phyloP scores from a whole-genome alignment of 192 early-diverging fungal species.

The Podila minutissima region DNA sequence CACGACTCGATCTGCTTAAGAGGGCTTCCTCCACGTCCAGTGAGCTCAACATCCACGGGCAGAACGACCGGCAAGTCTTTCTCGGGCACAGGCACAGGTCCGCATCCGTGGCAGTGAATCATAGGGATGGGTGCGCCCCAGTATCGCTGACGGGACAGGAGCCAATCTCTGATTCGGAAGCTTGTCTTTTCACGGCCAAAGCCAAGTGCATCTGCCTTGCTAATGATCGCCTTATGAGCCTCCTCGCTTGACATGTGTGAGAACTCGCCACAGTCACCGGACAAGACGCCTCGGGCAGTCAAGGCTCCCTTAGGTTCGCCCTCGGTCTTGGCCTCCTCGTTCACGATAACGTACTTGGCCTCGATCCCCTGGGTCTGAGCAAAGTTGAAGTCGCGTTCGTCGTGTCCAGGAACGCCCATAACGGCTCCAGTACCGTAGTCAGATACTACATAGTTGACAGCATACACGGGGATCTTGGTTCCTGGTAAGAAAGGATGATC shows the following conservation, averaged over 20 bases:
- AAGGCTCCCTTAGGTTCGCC: conserved; percentile 31
- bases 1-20: conserved; percentile 70
- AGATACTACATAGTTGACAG: conserved; percentile 77
- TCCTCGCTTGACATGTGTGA: conserved; percentile 68
- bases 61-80: conserved; percentile 81
- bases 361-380: conserved; percentile 60
- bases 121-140: conserved; percentile 99
- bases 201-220: conserved; percentile 55
- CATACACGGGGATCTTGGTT: conserved; percentile 71
- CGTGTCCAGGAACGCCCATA: conserved; percentile 89
- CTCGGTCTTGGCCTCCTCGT: neutral
- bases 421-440: conserved; percentile 86
- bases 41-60: conserved; percentile 67
- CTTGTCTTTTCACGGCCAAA: conserved; percentile 62
- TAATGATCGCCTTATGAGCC: conserved; percentile 63
- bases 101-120: conserved; percentile 85
- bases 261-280: conserved; percentile 62
- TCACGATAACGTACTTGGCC: conserved; percentile 60
- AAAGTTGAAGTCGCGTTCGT: conserved; percentile 79
- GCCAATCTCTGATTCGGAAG: conserved; percentile 94
- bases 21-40: conserved; percentile 76
- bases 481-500: conserved; percentile 66
- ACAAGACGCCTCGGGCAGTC: conserved; percentile 68
- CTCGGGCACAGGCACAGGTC: conserved; percentile 86
- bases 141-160: conserved; percentile 93